These are phyloP conservation scores for Monosporascus ibericus DNA, from an alignment of 2,329 filamentous ascomycete genomes.

Conservation along the genomic window DNA sequence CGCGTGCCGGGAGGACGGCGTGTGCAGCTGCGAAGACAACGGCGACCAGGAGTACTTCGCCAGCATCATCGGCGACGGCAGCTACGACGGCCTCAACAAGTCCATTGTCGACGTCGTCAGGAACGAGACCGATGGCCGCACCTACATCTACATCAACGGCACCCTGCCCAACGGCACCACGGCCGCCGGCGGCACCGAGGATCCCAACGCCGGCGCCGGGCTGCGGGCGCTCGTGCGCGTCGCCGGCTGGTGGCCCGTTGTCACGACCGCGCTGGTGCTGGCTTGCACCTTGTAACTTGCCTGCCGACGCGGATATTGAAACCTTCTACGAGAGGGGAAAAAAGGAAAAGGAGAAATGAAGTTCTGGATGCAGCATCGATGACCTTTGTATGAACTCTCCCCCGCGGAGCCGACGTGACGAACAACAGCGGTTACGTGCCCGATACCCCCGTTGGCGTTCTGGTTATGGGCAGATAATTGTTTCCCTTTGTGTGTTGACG, in stretches of 20 bases:
- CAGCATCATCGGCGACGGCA: constrained; percentile 60
- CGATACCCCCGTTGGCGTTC: no score
- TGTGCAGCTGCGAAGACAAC: constrained; percentile 58
- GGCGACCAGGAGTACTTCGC: constrained; percentile 55
- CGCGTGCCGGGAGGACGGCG: constrained; percentile 46
- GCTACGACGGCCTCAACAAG: constrained; percentile 53
- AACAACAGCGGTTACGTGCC: no score
- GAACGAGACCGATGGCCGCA: constrained; percentile 51
- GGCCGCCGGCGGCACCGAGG: constrained; percentile 37
- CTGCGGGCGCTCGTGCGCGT: constrained; percentile 29
- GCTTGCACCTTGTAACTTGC: constrained; percentile 35
- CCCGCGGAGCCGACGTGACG: no score
- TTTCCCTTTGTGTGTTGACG: no score
- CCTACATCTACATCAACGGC: constrained; percentile 67
- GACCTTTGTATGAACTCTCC: no score
- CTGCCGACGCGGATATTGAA: background rate
- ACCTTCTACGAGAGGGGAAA: no score
- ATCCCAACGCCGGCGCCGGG: constrained; percentile 29
- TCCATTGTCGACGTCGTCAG: constrained; percentile 54
- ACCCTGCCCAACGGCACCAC: constrained; percentile 65
- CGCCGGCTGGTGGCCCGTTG: constrained; percentile 45
- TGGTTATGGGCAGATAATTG: no score
- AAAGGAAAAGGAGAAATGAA: no score
- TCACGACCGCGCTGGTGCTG: constrained; percentile 36
- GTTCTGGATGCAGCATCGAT: no score